These are phyloP conservation scores for Piper longum DNA, from an alignment of 164 flowering plant genomes.

Conservation along the genomic window DNA sequence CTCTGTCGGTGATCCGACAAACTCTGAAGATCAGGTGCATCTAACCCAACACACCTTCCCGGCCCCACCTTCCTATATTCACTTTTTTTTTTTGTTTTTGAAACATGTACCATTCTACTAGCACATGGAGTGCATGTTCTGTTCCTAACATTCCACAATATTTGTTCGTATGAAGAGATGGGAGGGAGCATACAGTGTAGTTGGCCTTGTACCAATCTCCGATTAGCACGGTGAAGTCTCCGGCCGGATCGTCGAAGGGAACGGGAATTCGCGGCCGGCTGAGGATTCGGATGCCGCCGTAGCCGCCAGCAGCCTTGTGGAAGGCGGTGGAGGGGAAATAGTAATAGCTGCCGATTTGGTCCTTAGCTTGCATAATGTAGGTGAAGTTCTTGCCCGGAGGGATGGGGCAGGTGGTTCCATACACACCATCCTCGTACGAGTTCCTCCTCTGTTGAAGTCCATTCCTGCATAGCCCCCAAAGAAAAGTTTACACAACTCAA, in stretches of 20 bases:
- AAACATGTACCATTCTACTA: no score
- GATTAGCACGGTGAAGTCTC: conserved; percentile 54
- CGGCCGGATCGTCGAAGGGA: conserved; percentile 61
- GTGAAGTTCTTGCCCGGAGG: conserved; percentile 80
- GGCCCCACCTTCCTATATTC: neutral
- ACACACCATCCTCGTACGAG: conserved; percentile 73
- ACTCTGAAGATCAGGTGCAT: neutral
- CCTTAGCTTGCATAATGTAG: conserved; percentile 62
- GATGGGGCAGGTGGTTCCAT: conserved; percentile 81
- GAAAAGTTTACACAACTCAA: neutral
- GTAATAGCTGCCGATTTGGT: conserved; percentile 77
- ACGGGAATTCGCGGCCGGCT: conserved; percentile 45
- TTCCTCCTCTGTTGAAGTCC: conserved; percentile 78
- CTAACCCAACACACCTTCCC: neutral
- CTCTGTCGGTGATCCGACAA: neutral
- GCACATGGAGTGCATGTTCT: no score
- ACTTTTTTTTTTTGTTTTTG: neutral
- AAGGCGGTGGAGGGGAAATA: conserved; percentile 72
- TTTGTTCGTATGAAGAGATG: neutral
- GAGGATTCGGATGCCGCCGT: conserved; percentile 55
- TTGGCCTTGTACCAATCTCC: conserved; percentile 66
- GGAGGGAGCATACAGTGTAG: conserved; percentile 29
- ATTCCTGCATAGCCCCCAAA: conserved; percentile 27
- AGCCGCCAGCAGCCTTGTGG: conserved; percentile 84
- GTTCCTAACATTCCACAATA: neutral